Conservation (phyloP, 225 moss, liverwort and hornwort genomes). For the Rhytidiadelphus loreus region DNA sequence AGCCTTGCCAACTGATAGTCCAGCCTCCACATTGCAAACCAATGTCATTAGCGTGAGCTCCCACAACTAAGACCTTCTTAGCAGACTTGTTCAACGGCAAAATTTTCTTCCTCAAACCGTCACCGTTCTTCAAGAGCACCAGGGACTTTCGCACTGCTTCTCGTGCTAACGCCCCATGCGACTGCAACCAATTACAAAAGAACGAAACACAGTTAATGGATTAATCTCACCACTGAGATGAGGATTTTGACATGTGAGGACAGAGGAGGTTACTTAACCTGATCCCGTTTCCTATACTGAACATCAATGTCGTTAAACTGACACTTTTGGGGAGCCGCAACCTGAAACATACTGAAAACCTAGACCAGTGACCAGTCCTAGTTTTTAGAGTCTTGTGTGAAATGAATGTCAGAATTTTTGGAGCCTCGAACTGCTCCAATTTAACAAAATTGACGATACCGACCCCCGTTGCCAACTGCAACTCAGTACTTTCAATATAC, state of each 20-base stretch:
- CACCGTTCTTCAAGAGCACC: conserved; percentile 55
- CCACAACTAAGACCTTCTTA: conserved; percentile 42
- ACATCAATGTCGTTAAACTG: not conserved
- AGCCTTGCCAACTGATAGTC: conserved; percentile 81
- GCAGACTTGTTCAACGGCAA: conserved; percentile 52
- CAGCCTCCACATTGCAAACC: conserved; percentile 77
- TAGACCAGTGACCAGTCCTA: not conserved
- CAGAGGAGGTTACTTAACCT: not conserved
- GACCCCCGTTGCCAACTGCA: not conserved
- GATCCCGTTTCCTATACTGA: not conserved
- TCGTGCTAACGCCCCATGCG: conserved; percentile 36
- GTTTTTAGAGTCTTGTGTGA: not conserved
- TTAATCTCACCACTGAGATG: not conserved
- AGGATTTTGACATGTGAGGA: not conserved
- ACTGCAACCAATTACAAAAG: not conserved
- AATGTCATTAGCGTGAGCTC: conserved; percentile 61
- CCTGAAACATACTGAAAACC: not conserved
- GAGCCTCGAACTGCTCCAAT: not conserved
- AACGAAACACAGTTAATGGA: not conserved
- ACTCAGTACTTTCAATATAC: not conserved
- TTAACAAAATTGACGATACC: not conserved
- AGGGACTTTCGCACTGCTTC: conserved; percentile 72
- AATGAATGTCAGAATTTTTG: not conserved
- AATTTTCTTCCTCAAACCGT: not conserved
- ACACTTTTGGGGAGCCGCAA: not conserved